phyloP scores from a whole-genome alignment of 1,284 basidiomycete genomes.

The Meira miltonrushii region DNA sequence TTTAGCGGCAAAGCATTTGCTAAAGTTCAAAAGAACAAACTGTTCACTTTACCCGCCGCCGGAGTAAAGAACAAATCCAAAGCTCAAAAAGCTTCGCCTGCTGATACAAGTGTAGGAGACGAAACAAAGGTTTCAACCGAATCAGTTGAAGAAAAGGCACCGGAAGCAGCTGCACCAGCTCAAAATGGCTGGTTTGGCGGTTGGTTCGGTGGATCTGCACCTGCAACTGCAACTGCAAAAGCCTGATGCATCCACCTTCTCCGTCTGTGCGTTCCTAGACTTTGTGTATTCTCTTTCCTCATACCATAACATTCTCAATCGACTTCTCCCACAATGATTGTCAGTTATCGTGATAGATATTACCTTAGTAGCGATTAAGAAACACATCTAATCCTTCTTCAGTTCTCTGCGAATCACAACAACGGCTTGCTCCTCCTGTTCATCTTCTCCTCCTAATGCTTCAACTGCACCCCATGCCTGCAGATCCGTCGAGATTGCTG shows the following conservation, averaged over 20 bases:
- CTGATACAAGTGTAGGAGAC: not conserved
- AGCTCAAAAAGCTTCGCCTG: not conserved
- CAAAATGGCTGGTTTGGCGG: conserved; percentile 4
- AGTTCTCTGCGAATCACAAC: conserved; percentile 49
- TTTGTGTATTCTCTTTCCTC: not conserved
- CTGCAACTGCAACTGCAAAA: not conserved
- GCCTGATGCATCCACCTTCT: not conserved
- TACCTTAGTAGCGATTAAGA: not conserved
- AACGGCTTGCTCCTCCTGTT: conserved; percentile 36
- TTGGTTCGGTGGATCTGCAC: not conserved
- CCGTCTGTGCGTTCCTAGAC: not conserved
- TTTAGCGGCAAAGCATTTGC: too few relatives aligned
- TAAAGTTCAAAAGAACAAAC: too few relatives aligned
- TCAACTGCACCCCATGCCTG: conserved; percentile 34
- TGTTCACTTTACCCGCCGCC: too few relatives aligned
- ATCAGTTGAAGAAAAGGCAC: not conserved
- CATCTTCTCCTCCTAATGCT: conserved; percentile 47
- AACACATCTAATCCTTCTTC: conserved; percentile 43
- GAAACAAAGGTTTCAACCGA: not conserved
- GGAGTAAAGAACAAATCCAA: not conserved
- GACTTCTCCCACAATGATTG: not conserved
- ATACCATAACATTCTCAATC: not conserved
- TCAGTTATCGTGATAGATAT: conserved; percentile 1
- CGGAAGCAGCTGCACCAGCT: not conserved
- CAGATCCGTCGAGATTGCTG: conserved; percentile 29